A percentile compares a stretch with the other conserved stretches of the same genome.
Evolutionary conservation across 306 rosid genomes (phyloP).

Genomic region (Pyrus betulifolia): DNA sequence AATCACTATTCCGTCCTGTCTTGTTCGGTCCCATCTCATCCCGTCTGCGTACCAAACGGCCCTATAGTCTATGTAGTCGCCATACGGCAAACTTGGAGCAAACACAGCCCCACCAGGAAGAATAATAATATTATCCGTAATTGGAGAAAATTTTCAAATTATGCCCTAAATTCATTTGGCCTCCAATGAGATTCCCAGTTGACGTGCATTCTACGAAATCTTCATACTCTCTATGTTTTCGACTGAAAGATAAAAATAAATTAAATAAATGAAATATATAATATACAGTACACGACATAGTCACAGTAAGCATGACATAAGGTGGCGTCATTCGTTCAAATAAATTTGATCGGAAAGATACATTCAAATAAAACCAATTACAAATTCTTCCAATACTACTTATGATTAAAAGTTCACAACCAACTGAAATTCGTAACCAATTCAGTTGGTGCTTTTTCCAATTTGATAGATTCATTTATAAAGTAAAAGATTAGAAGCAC

Average conservation of each 20-base stretch:
- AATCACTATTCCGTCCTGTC: no score
- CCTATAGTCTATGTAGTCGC: not conserved
- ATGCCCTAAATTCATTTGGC: not conserved
- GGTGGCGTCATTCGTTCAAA: not conserved
- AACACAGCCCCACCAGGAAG: not conserved
- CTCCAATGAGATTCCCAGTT: not conserved
- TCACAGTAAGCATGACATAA: not conserved
- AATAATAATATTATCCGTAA: not conserved
- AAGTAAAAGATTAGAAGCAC: not conserved
- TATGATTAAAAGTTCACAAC: no score
- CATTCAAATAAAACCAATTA: not conserved
- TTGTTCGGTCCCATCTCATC: no score
- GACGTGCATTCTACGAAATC: not conserved
- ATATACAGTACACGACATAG: not conserved
- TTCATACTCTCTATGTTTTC: not conserved
- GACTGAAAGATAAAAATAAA: not conserved
- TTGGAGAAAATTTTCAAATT: not conserved
- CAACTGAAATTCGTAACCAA: not conserved
- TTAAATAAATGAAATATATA: not conserved
- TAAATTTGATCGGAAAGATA: not conserved
- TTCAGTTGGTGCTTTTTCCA: not conserved
- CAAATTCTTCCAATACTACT: no score
- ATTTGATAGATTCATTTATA: not conserved
- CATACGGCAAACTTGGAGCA: constrained; percentile 3
- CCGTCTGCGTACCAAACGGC: no score